Percentiles rank a stretch among this genome's conserved stretches.
Evolutionary conservation across 2,329 filamentous ascomycete genomes (phyloP).

Genomic region (Basipetospora sp.): DNA sequence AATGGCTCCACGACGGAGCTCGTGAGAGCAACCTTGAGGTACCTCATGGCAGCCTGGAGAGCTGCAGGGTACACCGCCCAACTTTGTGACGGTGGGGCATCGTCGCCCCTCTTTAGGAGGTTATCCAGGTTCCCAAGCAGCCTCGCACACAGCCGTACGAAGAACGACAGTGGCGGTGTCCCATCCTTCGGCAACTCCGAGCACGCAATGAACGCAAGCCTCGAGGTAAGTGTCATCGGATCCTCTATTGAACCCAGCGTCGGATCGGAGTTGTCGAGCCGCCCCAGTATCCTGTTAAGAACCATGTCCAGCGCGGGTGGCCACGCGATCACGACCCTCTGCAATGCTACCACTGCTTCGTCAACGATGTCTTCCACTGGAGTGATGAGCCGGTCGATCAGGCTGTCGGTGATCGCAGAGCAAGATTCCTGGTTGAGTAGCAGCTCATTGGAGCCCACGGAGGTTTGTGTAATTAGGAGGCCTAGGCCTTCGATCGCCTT

Average conservation of each 20-base stretch:
- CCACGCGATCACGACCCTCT: constrained; percentile 22
- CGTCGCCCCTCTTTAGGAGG: constrained; percentile 1
- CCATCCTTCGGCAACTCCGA: constrained; percentile 21
- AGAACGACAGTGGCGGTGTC: constrained; percentile 22
- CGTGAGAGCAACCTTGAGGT: constrained; percentile 27
- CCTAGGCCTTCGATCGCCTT: constrained; percentile 32
- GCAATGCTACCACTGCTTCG: constrained; percentile 26
- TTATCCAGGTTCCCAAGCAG: constrained; percentile 4
- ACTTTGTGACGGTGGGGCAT: not conserved
- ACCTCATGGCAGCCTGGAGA: constrained; percentile 20
- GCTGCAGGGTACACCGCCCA: constrained; percentile 10
- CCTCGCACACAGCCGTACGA: constrained; percentile 21
- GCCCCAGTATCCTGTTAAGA: constrained; percentile 14
- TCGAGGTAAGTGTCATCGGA: constrained; percentile 24
- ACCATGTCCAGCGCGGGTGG: constrained; percentile 21
- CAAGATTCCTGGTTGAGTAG: constrained; percentile 22
- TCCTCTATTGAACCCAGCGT: constrained; percentile 13
- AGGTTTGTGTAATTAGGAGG: constrained; percentile 27
- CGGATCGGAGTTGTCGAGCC: constrained; percentile 15
- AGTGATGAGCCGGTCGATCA: constrained; percentile 15
- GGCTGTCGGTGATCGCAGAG: constrained; percentile 21
- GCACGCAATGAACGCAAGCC: constrained; percentile 35
- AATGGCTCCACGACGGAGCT: constrained; percentile 6
- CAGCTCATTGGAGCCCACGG: constrained; percentile 13
- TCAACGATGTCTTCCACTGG: constrained; percentile 24